Evolutionary conservation across 805 yeast genomes (phyloP), one percentile per base, ranked within the genome.

Genomic region (Candida sonorensis): DNA sequence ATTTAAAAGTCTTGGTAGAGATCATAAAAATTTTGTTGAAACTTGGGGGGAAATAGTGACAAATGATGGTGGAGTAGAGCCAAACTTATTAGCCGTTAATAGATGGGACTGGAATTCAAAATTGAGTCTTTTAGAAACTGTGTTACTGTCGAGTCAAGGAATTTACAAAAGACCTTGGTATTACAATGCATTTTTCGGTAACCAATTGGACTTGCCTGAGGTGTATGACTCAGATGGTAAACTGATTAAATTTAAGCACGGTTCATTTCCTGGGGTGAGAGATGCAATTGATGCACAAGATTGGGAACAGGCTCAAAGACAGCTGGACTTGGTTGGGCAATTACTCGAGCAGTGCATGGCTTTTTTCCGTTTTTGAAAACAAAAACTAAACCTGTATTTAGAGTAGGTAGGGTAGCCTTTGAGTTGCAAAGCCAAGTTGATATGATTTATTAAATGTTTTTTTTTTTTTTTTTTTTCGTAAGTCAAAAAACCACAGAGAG

Each of bases 31-130:
- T 3, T 81, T 87, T 77, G 51, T 57, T 3, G 57, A 59, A 15
- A 73, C 78, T 7, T 88, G 96, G 96, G 52, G 57, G 15, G 69
- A 70, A 20, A 58, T 73, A 14, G 71, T 72, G 3, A 53, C 56
- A 10, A 64, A 67, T 20, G 70, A 66, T 30, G 62, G 69, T 4
- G 88, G 81, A 2, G 48, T 75, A 4, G 94, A 88, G 51, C 87
- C 94, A 2, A 73, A 86, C 2, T 51, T 81, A 35, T 59, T 84
- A 24, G 69, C 88, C 0, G 75, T 78, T 28, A 77, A 73, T 41
- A 66, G 97, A 46, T 74, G 84, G 80, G 75, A 74, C 35, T 82
- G 92, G 84, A 88, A 88, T 55, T 67, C 75, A n/a, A 74, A 75
- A 38, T 56, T 85, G 46, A 55, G 72, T 4, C 53, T 59, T 11